Evolutionary conservation across 2,329 filamentous ascomycete genomes (phyloP).

Genomic region (Pseudopithomyces chartarum): DNA sequence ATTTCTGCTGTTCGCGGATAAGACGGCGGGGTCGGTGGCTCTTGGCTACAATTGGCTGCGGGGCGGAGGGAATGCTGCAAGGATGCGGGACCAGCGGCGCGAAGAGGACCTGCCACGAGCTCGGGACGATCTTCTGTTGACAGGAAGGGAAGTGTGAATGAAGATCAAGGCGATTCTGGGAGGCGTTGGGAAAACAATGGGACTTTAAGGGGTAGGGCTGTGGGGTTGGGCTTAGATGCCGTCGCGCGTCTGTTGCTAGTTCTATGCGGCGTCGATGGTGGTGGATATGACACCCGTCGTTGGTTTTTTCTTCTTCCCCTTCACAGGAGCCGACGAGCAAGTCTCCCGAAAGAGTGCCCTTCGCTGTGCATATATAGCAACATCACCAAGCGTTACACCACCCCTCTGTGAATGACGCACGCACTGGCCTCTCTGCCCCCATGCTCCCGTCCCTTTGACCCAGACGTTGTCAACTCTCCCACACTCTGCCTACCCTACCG

Average conservation of each 20-base stretch:
- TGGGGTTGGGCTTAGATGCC: slow-evolving; percentile 1
- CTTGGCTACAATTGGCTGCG: slow-evolving; percentile 10
- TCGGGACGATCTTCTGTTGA: slow-evolving; percentile 4
- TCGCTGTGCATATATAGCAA: not conserved
- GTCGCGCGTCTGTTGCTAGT: not conserved
- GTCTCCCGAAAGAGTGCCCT: not conserved
- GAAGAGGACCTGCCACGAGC: not conserved
- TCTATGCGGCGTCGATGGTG: not conserved
- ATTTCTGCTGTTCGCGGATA: slow-evolving; percentile 7
- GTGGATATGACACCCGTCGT: not conserved
- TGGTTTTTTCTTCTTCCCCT: not conserved
- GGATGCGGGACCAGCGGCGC: slow-evolving; percentile 9
- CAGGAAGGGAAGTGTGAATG: slow-evolving; percentile 13
- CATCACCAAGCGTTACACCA: not conserved
- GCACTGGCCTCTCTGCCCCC: not conserved
- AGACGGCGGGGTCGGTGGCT: slow-evolving; percentile 19
- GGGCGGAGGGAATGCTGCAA: slow-evolving; percentile 20
- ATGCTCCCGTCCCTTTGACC: slow-evolving; percentile 3
- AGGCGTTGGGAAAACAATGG: not conserved
- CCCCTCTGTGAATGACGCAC: not conserved
- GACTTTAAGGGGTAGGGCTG: slow-evolving; percentile 6
- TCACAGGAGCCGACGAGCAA: not conserved
- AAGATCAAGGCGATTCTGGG: slow-evolving; percentile 12
- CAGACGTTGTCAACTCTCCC: slow-evolving; percentile 3
- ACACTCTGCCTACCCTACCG: not conserved